These are phyloP conservation scores for Tulasnella sp. DNA, from an alignment of 768 basidiomycete species.

Conservation along the genomic window DNA sequence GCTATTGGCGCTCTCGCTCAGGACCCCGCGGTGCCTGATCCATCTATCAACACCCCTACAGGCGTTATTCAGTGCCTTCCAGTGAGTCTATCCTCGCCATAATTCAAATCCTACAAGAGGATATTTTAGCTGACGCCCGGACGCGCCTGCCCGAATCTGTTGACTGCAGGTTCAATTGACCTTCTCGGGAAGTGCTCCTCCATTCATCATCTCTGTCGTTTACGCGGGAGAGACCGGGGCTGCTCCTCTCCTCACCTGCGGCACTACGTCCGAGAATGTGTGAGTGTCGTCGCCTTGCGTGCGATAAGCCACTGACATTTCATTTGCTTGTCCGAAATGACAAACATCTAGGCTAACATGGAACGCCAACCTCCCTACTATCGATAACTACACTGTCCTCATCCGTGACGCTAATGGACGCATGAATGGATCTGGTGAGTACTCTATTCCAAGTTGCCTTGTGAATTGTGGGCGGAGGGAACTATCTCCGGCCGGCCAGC, in stretches of 20 bases:
- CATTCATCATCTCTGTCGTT: conserved; percentile 20
- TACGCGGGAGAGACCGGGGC: background rate
- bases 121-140: background rate
- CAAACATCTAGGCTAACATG: conserved; percentile 1
- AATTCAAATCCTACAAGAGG: background rate
- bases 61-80: conserved; percentile 2
- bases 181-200: conserved; percentile 24
- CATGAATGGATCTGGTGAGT: background rate
- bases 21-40: background rate
- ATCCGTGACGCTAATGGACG: background rate
- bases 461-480: background rate
- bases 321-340: background rate
- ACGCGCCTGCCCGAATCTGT: background rate
- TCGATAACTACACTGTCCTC: background rate
- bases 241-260: background rate
- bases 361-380: background rate
- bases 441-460: background rate
- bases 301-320: background rate
- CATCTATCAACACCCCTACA: background rate
- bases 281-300: background rate
- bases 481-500: no score
- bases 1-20: conserved; percentile 1
- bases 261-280: background rate
- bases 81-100: background rate
- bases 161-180: conserved; percentile 11